phyloP scores from a whole-genome alignment of 768 basidiomycete genomes.

The Tubosaeta sp. region DNA sequence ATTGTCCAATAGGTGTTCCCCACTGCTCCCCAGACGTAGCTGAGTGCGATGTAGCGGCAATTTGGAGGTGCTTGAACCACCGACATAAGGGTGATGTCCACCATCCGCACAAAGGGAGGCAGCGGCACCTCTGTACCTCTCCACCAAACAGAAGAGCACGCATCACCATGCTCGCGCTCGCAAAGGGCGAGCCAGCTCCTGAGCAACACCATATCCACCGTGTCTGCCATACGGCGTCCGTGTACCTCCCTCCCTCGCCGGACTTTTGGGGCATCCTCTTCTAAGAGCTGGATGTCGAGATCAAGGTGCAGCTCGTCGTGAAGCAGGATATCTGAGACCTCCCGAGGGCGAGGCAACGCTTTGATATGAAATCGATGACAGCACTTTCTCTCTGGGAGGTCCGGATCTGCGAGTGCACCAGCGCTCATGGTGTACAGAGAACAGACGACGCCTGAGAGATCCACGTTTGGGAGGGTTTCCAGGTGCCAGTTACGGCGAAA shows the following conservation, averaged over 20 bases:
- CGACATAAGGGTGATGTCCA: not conserved
- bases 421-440: not conserved
- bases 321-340: not conserved
- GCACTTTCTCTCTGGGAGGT: not conserved
- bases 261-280: not conserved
- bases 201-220: not conserved
- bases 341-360: not conserved
- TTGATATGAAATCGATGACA: not conserved
- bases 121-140: not conserved
- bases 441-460: not conserved
- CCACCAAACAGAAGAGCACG: not conserved
- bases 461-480: not conserved
- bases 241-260: not conserved
- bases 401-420: not conserved
- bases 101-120: not conserved
- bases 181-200: not conserved
- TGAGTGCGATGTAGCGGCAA: constrained; percentile 1
- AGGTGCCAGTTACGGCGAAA: not conserved
- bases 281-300: not conserved
- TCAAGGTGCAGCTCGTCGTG: not conserved
- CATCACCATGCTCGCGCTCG: not conserved
- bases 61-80: not conserved
- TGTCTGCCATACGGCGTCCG: not conserved
- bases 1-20: not conserved
- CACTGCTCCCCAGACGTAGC: not conserved